Percentiles rank a stretch among this genome's conserved stretches.
Evolutionary conservation across 23 red algal genomes (phyloP).

Genomic region (Gracilaria domingensis): DNA sequence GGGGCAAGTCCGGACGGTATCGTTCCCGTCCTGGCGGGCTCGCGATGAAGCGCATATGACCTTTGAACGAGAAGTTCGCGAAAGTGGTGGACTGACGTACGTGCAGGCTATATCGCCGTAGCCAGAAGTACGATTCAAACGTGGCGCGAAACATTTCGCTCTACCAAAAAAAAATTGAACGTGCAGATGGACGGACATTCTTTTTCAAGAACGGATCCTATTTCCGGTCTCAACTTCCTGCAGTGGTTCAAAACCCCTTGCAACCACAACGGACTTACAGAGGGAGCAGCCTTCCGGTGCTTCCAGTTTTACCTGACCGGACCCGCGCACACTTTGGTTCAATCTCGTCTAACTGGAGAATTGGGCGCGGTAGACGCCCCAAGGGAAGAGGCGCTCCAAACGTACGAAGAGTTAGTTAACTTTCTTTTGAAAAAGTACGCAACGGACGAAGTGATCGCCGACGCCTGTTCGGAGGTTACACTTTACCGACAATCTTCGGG

Average conservation of each 20-base stretch:
- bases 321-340: neutral
- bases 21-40: slow-evolving; percentile 1
- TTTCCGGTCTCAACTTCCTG: slow-evolving; percentile 27
- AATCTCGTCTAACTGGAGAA: neutral
- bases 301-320: too few relatives aligned
- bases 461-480: too few relatives aligned
- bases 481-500: too few relatives aligned
- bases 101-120: neutral
- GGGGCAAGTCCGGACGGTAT: neutral
- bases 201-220: slow-evolving; percentile 27
- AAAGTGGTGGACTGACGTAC: slow-evolving; percentile 12
- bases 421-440: too few relatives aligned
- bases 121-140: neutral
- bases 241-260: too few relatives aligned
- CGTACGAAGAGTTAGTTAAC: neutral
- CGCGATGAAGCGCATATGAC: neutral
- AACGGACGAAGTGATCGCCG: too few relatives aligned
- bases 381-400: neutral
- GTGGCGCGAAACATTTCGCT: neutral
- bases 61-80: slow-evolving; percentile 17
- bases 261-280: slow-evolving; percentile 13
- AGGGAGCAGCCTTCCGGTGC: slow-evolving; percentile 2
- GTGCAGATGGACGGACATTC: slow-evolving; percentile 47
- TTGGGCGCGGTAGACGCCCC: neutral
- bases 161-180: slow-evolving; percentile 11